Conservation (phyloP, 306 rosid species). For the Lotus japonicus region DNA sequence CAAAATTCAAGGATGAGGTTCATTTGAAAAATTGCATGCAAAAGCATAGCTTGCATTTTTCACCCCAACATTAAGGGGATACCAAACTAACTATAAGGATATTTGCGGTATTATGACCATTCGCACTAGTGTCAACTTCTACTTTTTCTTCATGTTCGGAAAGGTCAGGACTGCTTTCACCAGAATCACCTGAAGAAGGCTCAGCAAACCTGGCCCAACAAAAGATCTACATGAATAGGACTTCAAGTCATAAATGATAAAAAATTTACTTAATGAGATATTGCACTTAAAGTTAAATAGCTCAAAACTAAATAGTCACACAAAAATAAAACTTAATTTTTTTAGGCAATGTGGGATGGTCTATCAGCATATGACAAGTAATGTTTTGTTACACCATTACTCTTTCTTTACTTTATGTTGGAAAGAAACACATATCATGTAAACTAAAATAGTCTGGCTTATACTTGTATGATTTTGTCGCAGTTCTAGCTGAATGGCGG, state of each 20-base stretch:
- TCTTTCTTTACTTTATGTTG: not conserved
- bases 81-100: constrained; percentile 16
- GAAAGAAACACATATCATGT: constrained; percentile 8
- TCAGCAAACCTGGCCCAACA: constrained; percentile 35
- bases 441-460: constrained; percentile 27
- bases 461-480: constrained; percentile 62
- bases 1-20: constrained; percentile 16
- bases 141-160: constrained; percentile 35
- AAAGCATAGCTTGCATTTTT: not conserved
- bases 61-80: constrained; percentile 11
- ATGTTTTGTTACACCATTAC: not conserved
- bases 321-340: not conserved
- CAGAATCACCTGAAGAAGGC: constrained; percentile 24
- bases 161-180: constrained; percentile 28
- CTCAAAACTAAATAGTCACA: not conserved
- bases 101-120: constrained; percentile 17
- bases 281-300: constrained; percentile 13
- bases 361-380: not conserved
- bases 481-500: constrained; percentile 67
- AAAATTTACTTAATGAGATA: constrained; percentile 2
- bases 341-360: not conserved
- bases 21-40: not conserved
- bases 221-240: constrained; percentile 20
- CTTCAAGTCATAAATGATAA: not conserved
- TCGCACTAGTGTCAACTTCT: constrained; percentile 15